Evolutionary conservation across 2,329 filamentous ascomycete genomes (phyloP).

Genomic region (Hymenoscyphus linearis): DNA sequence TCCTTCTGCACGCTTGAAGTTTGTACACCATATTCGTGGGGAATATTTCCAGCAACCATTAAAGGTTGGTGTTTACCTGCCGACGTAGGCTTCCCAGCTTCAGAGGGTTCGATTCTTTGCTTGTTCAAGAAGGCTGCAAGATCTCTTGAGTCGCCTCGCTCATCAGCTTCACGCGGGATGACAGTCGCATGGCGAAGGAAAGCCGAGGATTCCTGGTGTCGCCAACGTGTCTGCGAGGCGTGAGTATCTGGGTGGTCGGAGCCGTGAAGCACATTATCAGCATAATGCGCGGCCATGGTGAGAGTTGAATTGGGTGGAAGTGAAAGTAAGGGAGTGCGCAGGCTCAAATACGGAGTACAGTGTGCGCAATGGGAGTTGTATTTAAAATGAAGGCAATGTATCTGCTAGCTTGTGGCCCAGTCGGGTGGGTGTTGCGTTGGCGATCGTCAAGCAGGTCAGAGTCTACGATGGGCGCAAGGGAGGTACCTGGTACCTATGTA

Average conservation of each 20-base stretch:
- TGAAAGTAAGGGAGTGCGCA: background rate
- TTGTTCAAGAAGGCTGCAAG: slow-evolving; percentile 53
- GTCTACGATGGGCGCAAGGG: background rate
- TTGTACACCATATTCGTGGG: slow-evolving; percentile 10
- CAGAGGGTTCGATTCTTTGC: slow-evolving; percentile 39
- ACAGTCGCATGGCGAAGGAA: slow-evolving; percentile 36
- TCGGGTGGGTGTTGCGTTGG: background rate
- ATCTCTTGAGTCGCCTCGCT: slow-evolving; percentile 42
- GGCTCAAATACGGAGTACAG: background rate
- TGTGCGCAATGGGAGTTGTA: background rate
- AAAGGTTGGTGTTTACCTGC: slow-evolving; percentile 43
- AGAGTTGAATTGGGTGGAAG: background rate
- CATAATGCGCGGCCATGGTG: slow-evolving; percentile 25
- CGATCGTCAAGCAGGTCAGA: background rate
- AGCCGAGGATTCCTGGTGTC: slow-evolving; percentile 57
- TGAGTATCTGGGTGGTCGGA: slow-evolving; percentile 42
- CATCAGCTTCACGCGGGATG: slow-evolving; percentile 37
- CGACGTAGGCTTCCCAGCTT: slow-evolving; percentile 22
- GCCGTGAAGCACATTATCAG: slow-evolving; percentile 25
- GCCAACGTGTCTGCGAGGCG: slow-evolving; percentile 53
- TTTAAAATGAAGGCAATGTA: background rate
- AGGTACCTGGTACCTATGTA: background rate
- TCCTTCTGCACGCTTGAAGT: slow-evolving; percentile 10
- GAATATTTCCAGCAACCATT: slow-evolving; percentile 30
- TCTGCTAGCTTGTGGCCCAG: background rate